phyloP scores from a whole-genome alignment of 2,329 filamentous ascomycete genomes.

The Penicillium thymicola region DNA sequence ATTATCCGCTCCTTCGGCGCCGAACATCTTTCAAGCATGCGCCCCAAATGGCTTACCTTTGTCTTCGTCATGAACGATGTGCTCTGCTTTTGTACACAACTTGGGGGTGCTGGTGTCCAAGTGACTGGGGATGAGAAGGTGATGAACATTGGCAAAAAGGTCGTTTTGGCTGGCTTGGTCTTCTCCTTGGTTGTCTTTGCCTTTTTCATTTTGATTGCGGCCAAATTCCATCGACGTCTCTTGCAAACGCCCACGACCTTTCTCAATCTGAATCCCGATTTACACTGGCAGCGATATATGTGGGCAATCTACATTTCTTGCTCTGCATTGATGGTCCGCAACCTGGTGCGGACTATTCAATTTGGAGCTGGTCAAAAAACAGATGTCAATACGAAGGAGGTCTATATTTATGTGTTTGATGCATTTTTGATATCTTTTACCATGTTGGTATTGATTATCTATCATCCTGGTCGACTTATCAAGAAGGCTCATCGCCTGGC shows the following conservation, averaged over 20 bases:
- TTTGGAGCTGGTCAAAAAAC: constrained; percentile 20
- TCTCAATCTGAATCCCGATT: constrained; percentile 9
- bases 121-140: constrained; percentile 20
- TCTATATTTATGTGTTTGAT: constrained; percentile 35
- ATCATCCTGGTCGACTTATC: constrained; percentile 26
- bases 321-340: constrained; percentile 27
- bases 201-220: constrained; percentile 26
- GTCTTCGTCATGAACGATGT: constrained; percentile 39
- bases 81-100: constrained; percentile 34
- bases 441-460: constrained; percentile 22
- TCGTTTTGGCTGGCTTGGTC: constrained; percentile 29
- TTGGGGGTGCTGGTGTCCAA: constrained; percentile 32
- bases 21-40: constrained; percentile 36
- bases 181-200: constrained; percentile 30
- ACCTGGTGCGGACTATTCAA: constrained; percentile 29
- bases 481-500: constrained; percentile 13
- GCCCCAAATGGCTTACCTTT: constrained; percentile 35
- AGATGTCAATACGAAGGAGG: constrained; percentile 25
- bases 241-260: constrained; percentile 16
- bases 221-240: constrained; percentile 23
- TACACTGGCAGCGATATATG: constrained; percentile 29
- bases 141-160: constrained; percentile 25
- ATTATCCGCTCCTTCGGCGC: constrained; percentile 37
- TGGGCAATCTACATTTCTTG: constrained; percentile 27
- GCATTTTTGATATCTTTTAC: constrained; percentile 27